Evolutionary conservation across 2,329 filamentous ascomycete genomes (phyloP).

Genomic region (Scytalidium sp.): DNA sequence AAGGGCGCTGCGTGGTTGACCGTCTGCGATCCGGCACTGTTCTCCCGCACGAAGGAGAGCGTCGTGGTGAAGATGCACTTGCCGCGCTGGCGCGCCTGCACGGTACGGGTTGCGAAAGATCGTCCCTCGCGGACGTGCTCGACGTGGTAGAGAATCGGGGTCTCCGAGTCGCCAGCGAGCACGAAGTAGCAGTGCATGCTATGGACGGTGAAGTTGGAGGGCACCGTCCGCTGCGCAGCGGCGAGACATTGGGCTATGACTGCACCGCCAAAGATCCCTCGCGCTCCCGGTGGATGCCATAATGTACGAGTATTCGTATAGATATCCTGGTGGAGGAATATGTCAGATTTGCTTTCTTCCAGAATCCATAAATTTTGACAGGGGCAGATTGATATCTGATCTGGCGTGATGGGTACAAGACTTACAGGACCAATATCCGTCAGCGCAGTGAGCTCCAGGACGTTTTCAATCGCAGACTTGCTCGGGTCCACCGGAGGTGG

Average conservation of each 20-base stretch:
- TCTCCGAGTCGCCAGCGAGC: conserved; percentile 77
- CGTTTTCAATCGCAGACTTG: conserved; percentile 83
- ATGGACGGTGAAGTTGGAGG: conserved; percentile 76
- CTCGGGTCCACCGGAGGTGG: conserved; percentile 69
- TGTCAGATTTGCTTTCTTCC: conserved; percentile 9
- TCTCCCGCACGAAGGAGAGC: conserved; percentile 77
- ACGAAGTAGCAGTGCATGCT: conserved; percentile 99
- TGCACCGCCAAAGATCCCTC: conserved; percentile 89
- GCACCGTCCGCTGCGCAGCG: conserved; percentile 85
- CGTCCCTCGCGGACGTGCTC: conserved; percentile 89
- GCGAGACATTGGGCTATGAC: conserved; percentile 90
- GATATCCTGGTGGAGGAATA: conserved; percentile 58
- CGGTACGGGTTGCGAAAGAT: conserved; percentile 87
- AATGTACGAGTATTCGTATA: conserved; percentile 92
- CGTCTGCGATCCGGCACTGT: conserved; percentile 46
- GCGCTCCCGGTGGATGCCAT: conserved; percentile 89
- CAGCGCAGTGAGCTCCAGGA: conserved; percentile 80
- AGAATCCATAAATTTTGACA: not conserved
- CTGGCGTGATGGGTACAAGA: conserved; percentile 11
- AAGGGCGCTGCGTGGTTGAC: conserved; percentile 65
- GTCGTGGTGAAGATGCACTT: conserved; percentile 94
- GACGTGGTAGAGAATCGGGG: conserved; percentile 92
- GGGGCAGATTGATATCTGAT: not conserved
- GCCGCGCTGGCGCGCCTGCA: conserved; percentile 89
- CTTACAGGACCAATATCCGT: conserved; percentile 70